These are phyloP conservation scores for Cryptosporidium xiaoi DNA, from an alignment of 169 alveolate genomes.

Conservation along the genomic window DNA sequence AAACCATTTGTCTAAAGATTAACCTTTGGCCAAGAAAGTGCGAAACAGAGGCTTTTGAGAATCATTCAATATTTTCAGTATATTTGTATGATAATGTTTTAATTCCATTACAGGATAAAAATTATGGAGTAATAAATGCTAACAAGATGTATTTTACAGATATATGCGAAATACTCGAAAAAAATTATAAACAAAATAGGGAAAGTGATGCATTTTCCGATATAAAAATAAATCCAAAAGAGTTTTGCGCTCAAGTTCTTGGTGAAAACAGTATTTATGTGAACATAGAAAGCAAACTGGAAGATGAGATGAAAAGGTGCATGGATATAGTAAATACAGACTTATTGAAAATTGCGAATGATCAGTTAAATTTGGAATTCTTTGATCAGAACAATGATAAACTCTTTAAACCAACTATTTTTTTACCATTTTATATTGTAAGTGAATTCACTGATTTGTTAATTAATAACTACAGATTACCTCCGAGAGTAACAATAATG, in stretches of 20 bases:
- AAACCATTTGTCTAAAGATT: slow-evolving; percentile 21
- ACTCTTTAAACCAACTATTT: neutral
- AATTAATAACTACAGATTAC: slow-evolving; percentile 24
- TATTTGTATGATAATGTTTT: neutral
- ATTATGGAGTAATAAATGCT: neutral
- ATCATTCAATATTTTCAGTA: slow-evolving; percentile 39
- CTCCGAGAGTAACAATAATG: slow-evolving; percentile 47
- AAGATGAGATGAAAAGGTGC: slow-evolving; percentile 16
- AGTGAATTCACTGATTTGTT: neutral
- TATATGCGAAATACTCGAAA: slow-evolving; percentile 16
- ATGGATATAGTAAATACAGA: neutral
- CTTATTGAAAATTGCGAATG: slow-evolving; percentile 19
- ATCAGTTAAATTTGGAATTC: slow-evolving; percentile 1
- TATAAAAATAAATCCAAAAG: neutral
- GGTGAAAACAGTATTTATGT: slow-evolving; percentile 16
- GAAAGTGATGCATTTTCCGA: neutral
- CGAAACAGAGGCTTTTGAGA: neutral
- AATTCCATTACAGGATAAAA: neutral
- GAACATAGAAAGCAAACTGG: slow-evolving; percentile 28
- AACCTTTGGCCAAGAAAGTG: slow-evolving; percentile 65
- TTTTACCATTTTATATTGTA: slow-evolving; percentile 47
- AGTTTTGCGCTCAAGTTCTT: slow-evolving; percentile 2
- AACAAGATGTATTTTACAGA: slow-evolving; percentile 5
- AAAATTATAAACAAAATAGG: neutral
- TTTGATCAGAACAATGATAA: slow-evolving; percentile 9